Evolutionary conservation across 805 yeast species (phyloP).

Genomic region (Isabelozyma rhagii): DNA sequence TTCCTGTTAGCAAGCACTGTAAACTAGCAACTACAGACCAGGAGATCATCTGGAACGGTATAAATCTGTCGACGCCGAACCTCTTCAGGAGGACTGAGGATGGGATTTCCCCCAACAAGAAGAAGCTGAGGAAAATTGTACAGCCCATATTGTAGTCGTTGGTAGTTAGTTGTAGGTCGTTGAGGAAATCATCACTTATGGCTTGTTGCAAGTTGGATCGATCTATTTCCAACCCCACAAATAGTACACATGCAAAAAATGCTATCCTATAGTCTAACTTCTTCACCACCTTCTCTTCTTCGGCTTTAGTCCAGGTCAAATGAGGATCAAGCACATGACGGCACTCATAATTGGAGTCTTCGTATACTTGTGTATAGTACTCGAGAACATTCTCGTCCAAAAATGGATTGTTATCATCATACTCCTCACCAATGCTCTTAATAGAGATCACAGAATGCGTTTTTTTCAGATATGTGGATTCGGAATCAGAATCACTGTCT

Average conservation of each 20-base stretch:
- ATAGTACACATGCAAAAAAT: slow-evolving; percentile 12
- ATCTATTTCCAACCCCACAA: slow-evolving; percentile 49
- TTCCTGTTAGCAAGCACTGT: slow-evolving; percentile 17
- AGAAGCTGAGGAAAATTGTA: slow-evolving; percentile 38
- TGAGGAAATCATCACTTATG: slow-evolving; percentile 18
- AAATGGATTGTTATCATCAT: slow-evolving; percentile 10
- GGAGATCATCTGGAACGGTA: slow-evolving; percentile 38
- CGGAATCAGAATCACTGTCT: not conserved
- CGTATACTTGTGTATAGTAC: slow-evolving; percentile 27
- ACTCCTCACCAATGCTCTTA: slow-evolving; percentile 10
- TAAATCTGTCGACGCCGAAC: slow-evolving; percentile 60
- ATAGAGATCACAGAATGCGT: not conserved
- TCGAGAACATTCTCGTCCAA: slow-evolving; percentile 28
- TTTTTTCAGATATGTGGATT: not conserved
- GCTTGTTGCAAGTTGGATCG: slow-evolving; percentile 22
- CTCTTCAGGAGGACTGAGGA: slow-evolving; percentile 60
- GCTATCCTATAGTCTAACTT: slow-evolving; percentile 1
- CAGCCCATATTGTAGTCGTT: slow-evolving; percentile 40
- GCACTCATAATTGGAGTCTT: slow-evolving; percentile 30
- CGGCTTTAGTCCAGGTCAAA: slow-evolving; percentile 2
- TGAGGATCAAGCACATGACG: slow-evolving; percentile 10
- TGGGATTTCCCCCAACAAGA: slow-evolving; percentile 47
- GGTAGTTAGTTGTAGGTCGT: slow-evolving; percentile 31
- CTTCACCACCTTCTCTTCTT: slow-evolving; percentile 1
- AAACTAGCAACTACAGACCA: slow-evolving; percentile 20